Evolutionary conservation across 139 green algal genomes (phyloP), one percentile per base, ranked within the genome.

Genomic region (Eudorina sp.): DNA sequence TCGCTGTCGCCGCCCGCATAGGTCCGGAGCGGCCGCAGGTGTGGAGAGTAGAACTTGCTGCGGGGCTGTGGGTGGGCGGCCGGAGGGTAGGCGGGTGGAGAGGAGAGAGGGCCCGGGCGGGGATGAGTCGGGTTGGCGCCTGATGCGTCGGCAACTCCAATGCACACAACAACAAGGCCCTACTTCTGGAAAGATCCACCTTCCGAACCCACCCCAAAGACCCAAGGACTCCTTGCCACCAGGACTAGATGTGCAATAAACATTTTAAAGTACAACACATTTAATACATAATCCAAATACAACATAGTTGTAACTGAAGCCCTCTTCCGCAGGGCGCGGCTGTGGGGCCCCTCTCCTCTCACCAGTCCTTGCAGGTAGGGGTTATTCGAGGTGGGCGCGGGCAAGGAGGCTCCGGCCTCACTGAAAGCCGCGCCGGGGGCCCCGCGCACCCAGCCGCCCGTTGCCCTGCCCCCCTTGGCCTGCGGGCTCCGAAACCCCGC

Each of bases 311-410:
- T n/a, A n/a, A n/a, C n/a, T n/a, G n/a, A n/a, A n/a, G n/a, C n/a
- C n/a, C n/a, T n/a, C n/a, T n/a, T n/a, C n/a, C n/a, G n/a, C n/a
- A n/a, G n/a, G n/a, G n/a, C n/a, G n/a, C n/a, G n/a, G n/a, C n/a
- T n/a, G n/a, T n/a, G n/a, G n/a, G n/a, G n/a, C n/a, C n/a, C n/a
- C n/a, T 6, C 16, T 9, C 58, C 16, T 6, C 64, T 29, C 27
- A 81, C 73, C 73, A 81, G 46, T 21, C 29, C 45, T 23, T 81
- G 45, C 23, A 81, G n/a, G 73, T 81, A 81, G 27, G 73, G 73
- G 45, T 81, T 81, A 11, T 41, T 43, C 1, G 73, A 13, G n/a
- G n/a, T n/a, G n/a, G n/a, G n/a, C 41, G 70, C 2, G 3, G 68
- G 2, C 14, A 34, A 46, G 2, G 31, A 4, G 9, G 31, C 36